Evolutionary conservation across 225 moss, liverwort and hornwort genomes (phyloP).

Genomic region (Straminergon stramineum): DNA sequence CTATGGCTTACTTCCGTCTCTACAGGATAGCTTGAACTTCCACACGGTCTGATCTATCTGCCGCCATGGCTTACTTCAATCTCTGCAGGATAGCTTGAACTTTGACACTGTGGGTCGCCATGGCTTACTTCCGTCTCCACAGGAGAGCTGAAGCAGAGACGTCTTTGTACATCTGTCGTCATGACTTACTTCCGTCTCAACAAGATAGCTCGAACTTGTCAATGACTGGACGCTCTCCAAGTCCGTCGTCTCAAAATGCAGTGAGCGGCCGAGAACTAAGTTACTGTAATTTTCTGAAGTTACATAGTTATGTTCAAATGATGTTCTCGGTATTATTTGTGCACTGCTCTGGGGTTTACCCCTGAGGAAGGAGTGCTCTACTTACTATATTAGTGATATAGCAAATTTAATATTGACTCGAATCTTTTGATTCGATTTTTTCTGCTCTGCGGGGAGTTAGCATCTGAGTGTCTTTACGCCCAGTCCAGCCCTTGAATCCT

Average conservation of each 20-base stretch:
- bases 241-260: too few species aligned
- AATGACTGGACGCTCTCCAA: neutral
- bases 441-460: neutral
- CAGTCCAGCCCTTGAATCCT: neutral
- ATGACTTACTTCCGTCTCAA: neutral
- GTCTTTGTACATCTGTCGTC: neutral
- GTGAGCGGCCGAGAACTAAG: neutral
- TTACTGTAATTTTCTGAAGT: neutral
- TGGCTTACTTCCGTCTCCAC: neutral
- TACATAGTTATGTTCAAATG: neutral
- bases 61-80: neutral
- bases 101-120: neutral
- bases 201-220: neutral
- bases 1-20: constrained; percentile 14
- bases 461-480: neutral
- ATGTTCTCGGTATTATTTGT: neutral
- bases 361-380: neutral
- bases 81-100: neutral
- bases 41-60: neutral
- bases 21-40: neutral
- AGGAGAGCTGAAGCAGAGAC: neutral
- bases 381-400: neutral
- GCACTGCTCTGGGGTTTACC: neutral
- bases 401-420: neutral
- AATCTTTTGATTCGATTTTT: neutral